phyloP scores from a whole-genome alignment of 2,329 filamentous ascomycete species.

The Diaporthe australafricana region DNA sequence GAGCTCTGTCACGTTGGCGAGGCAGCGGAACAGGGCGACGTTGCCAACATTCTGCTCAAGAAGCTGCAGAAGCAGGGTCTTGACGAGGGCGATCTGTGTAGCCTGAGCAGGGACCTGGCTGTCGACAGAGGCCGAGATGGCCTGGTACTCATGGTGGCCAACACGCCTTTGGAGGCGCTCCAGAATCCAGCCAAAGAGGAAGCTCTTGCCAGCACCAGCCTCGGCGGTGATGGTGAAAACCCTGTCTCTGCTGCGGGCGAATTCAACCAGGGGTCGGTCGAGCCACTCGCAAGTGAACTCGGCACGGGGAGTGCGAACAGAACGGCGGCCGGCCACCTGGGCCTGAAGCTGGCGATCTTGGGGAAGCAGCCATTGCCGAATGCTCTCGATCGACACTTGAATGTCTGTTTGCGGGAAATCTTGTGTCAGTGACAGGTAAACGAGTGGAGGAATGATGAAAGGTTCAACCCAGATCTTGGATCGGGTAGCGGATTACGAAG shows the following conservation, averaged over 20 bases:
- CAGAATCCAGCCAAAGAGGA: conserved; percentile 36
- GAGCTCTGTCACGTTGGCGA: conserved; percentile 38
- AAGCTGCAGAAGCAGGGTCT: conserved; percentile 36
- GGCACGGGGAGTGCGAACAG: conserved; percentile 33
- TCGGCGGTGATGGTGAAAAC: conserved; percentile 37
- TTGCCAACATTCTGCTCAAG: conserved; percentile 38
- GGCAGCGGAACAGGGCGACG: conserved; percentile 36
- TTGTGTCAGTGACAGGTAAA: conserved; percentile 17
- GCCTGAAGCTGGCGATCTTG: conserved; percentile 37
- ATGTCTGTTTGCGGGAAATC: conserved; percentile 31
- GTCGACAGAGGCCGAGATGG: conserved; percentile 37
- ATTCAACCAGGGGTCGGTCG: conserved; percentile 36
- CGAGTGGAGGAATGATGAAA: conserved; percentile 1
- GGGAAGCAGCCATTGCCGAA: conserved; percentile 38
- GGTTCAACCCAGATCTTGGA: conserved; percentile 23
- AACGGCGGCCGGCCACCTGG: conserved; percentile 35
- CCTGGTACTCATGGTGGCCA: conserved; percentile 37
- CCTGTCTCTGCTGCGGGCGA: conserved; percentile 35
- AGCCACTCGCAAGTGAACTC: conserved; percentile 39
- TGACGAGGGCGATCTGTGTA: conserved; percentile 38
- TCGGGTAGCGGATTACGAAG: neutral
- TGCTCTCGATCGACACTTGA: conserved; percentile 38
- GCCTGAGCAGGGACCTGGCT: conserved; percentile 37
- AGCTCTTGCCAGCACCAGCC: conserved; percentile 37
- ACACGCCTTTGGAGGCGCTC: conserved; percentile 37